A percentile compares a stretch with the other conserved stretches of the same genome.
These are phyloP conservation scores for Yarrowia galli DNA, from an alignment of 1,139 yeast genomes.

Conservation along the genomic window DNA sequence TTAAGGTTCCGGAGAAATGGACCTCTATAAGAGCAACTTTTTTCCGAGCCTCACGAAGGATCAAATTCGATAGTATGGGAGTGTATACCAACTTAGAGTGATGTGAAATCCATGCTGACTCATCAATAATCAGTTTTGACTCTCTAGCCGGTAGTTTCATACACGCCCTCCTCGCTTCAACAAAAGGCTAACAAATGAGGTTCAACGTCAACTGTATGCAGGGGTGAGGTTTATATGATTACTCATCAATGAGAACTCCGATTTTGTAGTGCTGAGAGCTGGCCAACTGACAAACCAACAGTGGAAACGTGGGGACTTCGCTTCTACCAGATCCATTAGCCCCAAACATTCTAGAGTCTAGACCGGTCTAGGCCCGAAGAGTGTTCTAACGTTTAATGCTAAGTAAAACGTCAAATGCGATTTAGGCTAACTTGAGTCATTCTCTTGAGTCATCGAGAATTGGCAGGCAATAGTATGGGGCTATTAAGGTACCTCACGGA, in stretches of 20 bases:
- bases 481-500: no score
- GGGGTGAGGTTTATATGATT: background rate
- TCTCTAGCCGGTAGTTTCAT: no score
- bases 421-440: background rate
- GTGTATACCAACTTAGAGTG: no score
- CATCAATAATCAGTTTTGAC: no score
- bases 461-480: no score
- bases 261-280: no score
- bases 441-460: background rate
- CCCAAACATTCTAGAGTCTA: background rate
- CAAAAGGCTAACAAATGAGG: background rate
- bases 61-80: no score
- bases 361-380: constrained; percentile 22
- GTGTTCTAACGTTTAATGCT: background rate
- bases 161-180: background rate
- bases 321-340: no score
- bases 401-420: background rate
- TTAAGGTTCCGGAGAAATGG: constrained; percentile 10
- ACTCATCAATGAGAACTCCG: background rate
- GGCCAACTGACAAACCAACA: no score
- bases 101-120: no score
- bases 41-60: background rate
- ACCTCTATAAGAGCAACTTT: constrained; percentile 2
- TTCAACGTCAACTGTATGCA: background rate
- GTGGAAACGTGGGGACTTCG: background rate